Conservation (phyloP, 257 asterid genomes). For the Apocynum venetum region DNA sequence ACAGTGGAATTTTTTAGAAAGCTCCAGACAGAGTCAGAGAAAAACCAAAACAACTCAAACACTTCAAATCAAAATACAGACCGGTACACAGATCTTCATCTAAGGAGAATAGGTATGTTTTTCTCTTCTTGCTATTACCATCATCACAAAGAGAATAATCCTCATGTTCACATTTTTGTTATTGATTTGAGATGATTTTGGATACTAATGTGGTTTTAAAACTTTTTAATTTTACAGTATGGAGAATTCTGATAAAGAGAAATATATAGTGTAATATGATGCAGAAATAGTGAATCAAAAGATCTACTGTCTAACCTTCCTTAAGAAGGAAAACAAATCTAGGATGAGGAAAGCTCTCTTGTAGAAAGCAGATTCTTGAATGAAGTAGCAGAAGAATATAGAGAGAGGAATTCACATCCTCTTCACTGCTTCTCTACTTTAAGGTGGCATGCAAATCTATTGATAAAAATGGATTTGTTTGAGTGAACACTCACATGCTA, state of each 20-base stretch:
- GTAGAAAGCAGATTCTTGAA: not conserved
- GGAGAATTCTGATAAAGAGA: not conserved
- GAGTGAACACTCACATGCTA: not conserved
- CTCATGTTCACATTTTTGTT: not conserved
- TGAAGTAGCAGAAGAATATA: too few species aligned
- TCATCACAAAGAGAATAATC: not conserved
- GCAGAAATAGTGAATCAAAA: not conserved
- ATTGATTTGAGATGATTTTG: not conserved
- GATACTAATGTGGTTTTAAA: not conserved
- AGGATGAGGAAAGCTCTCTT: not conserved
- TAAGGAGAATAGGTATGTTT: slow-evolving; percentile 64
- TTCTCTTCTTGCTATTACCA: not conserved
- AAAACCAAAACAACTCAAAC: slow-evolving; percentile 27
- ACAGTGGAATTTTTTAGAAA: slow-evolving; percentile 93
- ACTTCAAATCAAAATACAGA: slow-evolving; percentile 47
- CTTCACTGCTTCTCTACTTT: not conserved
- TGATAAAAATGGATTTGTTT: not conserved
- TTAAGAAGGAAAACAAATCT: not conserved
- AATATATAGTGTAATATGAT: not conserved
- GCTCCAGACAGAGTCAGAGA: slow-evolving; percentile 84
- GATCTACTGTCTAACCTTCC: not conserved
- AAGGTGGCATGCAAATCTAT: not conserved
- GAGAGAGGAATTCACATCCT: not conserved
- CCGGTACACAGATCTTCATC: slow-evolving; percentile 74
- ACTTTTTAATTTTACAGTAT: not conserved